Evolutionary conservation across 2,329 filamentous ascomycete species (phyloP).

Genomic region (Trichoderma sp.): DNA sequence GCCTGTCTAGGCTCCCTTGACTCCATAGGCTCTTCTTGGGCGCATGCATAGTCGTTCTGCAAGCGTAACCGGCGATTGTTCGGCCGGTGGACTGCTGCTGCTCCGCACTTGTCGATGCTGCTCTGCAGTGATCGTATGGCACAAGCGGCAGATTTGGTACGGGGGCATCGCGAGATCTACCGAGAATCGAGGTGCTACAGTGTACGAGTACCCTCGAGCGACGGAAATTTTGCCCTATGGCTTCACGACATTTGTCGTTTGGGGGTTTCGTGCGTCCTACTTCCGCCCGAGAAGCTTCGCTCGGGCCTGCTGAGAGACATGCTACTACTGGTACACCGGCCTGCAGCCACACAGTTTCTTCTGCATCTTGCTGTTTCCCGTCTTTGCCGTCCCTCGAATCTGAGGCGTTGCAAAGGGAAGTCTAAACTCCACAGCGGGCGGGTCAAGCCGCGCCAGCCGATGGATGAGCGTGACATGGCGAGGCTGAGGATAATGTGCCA

Average conservation of each 20-base stretch:
- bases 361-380: background rate
- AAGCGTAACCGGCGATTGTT: constrained; percentile 10
- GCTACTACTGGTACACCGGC: background rate
- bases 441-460: constrained; percentile 28
- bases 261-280: constrained; percentile 17
- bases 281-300: constrained; percentile 10
- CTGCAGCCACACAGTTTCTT: constrained; percentile 18
- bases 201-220: background rate
- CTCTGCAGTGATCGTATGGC: background rate
- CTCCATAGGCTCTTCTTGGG: background rate
- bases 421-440: constrained; percentile 28
- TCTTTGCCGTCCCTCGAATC: background rate
- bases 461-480: constrained; percentile 10
- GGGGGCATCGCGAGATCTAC: constrained; percentile 23
- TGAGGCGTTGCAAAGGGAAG: constrained; percentile 18
- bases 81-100: background rate
- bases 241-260: background rate
- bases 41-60: constrained; percentile 10
- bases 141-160: background rate
- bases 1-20: background rate
- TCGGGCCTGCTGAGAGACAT: constrained; percentile 9
- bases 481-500: constrained; percentile 15
- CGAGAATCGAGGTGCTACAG: constrained; percentile 9
- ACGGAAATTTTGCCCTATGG: background rate
- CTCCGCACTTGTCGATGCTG: constrained; percentile 3